These are phyloP conservation scores for Thraustotheca clavata DNA, from an alignment of 352 stramenopile species.

Conservation along the genomic window DNA sequence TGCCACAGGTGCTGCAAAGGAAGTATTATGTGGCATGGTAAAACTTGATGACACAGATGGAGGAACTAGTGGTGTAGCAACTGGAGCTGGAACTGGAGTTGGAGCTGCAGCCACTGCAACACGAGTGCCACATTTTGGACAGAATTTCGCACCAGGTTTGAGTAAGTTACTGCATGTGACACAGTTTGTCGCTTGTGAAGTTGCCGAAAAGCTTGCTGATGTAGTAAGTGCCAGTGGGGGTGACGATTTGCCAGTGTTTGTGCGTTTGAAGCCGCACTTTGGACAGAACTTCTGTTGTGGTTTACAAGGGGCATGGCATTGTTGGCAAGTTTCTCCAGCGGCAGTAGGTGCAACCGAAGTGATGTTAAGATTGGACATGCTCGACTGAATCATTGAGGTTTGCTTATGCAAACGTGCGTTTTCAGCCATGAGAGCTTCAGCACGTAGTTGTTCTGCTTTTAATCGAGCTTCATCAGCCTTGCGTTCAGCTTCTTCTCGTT, in stretches of 20 bases:
- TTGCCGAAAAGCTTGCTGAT: not conserved
- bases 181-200: not conserved
- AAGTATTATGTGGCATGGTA: slow-evolving; percentile 7
- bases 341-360: not conserved
- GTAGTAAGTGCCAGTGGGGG: slow-evolving; percentile 8
- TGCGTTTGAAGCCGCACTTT: slow-evolving; percentile 43
- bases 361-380: not conserved
- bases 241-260: not conserved
- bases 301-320: slow-evolving; percentile 16
- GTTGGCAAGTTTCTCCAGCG: not conserved
- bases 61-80: no score
- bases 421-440: slow-evolving; percentile 32
- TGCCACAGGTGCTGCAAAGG: not conserved
- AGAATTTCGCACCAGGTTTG: slow-evolving; percentile 15
- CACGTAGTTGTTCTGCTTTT: slow-evolving; percentile 49
- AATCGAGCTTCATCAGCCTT: slow-evolving; percentile 43
- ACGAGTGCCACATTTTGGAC: slow-evolving; percentile 10
- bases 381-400: not conserved
- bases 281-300: slow-evolving; percentile 73
- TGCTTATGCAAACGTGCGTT: slow-evolving; percentile 4
- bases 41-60: no score
- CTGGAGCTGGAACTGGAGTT: slow-evolving; percentile 21
- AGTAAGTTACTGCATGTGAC: not conserved
- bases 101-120: slow-evolving; percentile 13
- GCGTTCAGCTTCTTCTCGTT: slow-evolving; percentile 43